Evolutionary conservation across 768 basidiomycete genomes (phyloP).

Genomic region (Naganishia vishniacii): DNA sequence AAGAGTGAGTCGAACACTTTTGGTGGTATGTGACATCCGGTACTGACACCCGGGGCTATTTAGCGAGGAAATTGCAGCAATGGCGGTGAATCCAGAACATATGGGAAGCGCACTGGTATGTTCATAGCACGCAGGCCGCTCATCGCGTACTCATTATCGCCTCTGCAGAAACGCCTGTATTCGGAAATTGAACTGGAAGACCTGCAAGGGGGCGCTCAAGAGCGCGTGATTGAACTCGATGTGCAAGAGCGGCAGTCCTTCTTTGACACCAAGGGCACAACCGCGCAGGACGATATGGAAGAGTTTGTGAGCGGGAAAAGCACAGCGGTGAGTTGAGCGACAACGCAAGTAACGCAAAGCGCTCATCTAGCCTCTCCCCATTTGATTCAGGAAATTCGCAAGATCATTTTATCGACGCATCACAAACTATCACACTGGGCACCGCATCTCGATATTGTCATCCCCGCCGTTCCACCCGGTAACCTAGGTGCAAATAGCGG

Average conservation of each 20-base stretch:
- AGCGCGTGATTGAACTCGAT: slow-evolving; percentile 69
- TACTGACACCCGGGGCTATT: background rate
- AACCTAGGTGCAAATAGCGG: slow-evolving; percentile 14
- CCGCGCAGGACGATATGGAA: slow-evolving; percentile 28
- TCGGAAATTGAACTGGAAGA: slow-evolving; percentile 78
- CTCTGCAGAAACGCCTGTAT: slow-evolving; percentile 48
- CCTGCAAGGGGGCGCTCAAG: slow-evolving; percentile 63
- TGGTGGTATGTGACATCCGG: slow-evolving; percentile 56
- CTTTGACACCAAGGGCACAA: slow-evolving; percentile 60
- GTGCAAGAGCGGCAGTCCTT: slow-evolving; percentile 81
- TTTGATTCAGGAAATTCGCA: slow-evolving; percentile 13
- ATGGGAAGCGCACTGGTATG: slow-evolving; percentile 32
- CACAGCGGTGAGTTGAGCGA: slow-evolving; percentile 34
- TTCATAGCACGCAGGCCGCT: too few relatives aligned
- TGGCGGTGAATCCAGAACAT: slow-evolving; percentile 39
- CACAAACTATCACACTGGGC: slow-evolving; percentile 4
- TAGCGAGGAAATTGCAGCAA: slow-evolving; percentile 50
- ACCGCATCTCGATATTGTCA: slow-evolving; percentile 12
- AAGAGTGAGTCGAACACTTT: slow-evolving; percentile 17
- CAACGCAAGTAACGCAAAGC: background rate
- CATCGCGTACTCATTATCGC: background rate
- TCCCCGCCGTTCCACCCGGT: slow-evolving; percentile 15
- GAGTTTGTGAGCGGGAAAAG: slow-evolving; percentile 34
- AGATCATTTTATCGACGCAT: slow-evolving; percentile 4
- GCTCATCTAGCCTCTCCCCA: background rate